Evolutionary conservation across 1,284 basidiomycete species (phyloP), one percentile per base, ranked within the genome.

Genomic region (Pyrrhoderma lamaoense): DNA sequence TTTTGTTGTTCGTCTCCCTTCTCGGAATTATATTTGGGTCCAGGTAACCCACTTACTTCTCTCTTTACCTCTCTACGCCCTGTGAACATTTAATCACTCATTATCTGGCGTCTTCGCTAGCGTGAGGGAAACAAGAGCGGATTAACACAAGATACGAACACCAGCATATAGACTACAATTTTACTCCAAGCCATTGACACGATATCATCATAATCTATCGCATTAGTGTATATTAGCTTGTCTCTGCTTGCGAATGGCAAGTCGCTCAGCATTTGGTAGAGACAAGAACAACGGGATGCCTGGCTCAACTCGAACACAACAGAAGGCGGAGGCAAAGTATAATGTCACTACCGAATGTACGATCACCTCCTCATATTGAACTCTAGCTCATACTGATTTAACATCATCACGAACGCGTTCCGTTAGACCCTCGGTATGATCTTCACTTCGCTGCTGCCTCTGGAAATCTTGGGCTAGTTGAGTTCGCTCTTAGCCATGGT

Each of bases 381-480:
- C 27, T 35, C 31, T 22, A 49, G 47, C 23, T 40, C 47, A 43
- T 16, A 34, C 8, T 18, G n/a, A 2, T 18, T 18, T 47, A 7
- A 18, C 16, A 16, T 45, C 22, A n/a, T 25, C 13, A 39, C 36
- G 14, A 18, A 16, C 22, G 35, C 27, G 11, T 18, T 31, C 42
- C 7, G 8, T n/a, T 2, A 93, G 91, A 89, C 61, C 85, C 89
- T 27, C 85, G 89, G 62, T 82, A 93, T 51, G 89, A 89, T 48
- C 73, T 96, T 5, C 93, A 96, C 64, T 80, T 84, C n/a, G 93
- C 93, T 11, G 88, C 89, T 2, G 85, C 85, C 3, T 85, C 83
- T 42, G 93, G 91, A 48, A 90, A 96, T 65, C 75, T 94, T 46
- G 92, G 89, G 11, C 80, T 92, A 56, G 88, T 89, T 51, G 82